Evolutionary conservation across 2,329 filamentous ascomycete genomes (phyloP), one percentile per base, ranked within the genome.

Genomic region (Fusarium buharicum): DNA sequence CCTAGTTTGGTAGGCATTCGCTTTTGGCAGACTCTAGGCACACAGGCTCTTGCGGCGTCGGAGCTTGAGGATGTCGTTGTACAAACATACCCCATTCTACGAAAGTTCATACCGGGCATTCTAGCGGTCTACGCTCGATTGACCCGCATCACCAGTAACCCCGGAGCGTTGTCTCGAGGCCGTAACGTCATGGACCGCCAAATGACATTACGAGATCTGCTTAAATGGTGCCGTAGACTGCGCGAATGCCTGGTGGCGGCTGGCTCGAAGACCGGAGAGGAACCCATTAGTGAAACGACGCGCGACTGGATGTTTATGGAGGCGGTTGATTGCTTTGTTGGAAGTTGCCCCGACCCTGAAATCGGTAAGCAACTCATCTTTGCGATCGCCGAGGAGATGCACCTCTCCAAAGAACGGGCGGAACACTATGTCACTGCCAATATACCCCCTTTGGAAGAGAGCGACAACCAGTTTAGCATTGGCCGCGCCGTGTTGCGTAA

Each of bases 301-400:
- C 82, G 86, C 64, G 90, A 97, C 70, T 87, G 90, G 69, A 96
- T 98, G 76, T 97, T 97, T 70, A 86, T 97, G 78, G 95, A 99
- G 73, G 91, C 93, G 1, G 84, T 95, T 48, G 95, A 99, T 75
- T 96, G 93, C 72, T 98, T 99, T 74, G 88, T 92, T 37, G 91
- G 91, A 50, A 92, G 90, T 72, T 81, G 95, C 40, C 89, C 90
- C 10, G 89, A 89, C 53, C 82, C 83, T 27, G 81, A 84, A 12
- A 78, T 87, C 27, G 86, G 87, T 45, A 78, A 80, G 41, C 76
- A 80, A 5, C 78, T 96, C 28, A 85, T 90, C 38, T 80, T 83
- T 43, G 85, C 84, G 39, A 92, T 98, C 59, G 93, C 93, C 1
- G 88, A 96, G 76, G 90, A 93, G 68, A 89, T 99, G 77, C 91